A percentile compares a stretch with the other conserved stretches of the same genome.
Evolutionary conservation across 768 basidiomycete genomes (phyloP).

Genomic region (Rhizopogon vulgaris): DNA sequence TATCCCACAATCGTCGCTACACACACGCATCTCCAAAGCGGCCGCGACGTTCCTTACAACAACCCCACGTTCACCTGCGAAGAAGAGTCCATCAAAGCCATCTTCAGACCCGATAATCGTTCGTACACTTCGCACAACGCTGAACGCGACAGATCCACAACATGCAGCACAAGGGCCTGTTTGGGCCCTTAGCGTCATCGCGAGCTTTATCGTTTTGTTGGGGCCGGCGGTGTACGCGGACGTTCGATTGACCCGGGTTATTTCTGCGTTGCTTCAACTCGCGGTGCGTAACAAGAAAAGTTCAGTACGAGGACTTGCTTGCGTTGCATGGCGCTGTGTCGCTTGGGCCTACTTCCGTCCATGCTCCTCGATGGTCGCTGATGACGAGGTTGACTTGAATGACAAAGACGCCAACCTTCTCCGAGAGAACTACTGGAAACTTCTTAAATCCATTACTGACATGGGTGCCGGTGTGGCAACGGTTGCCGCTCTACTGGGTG

Average conservation of each 20-base stretch:
- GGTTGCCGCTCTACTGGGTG: slow-evolving; percentile 48
- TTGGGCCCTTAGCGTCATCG: slow-evolving; percentile 68
- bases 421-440: slow-evolving; percentile 39
- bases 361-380: slow-evolving; percentile 20
- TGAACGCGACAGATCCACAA: slow-evolving; percentile 46
- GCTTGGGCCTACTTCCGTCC: slow-evolving; percentile 65
- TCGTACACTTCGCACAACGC: slow-evolving; percentile 61
- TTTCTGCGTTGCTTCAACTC: slow-evolving; percentile 46
- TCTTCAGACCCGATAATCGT: slow-evolving; percentile 46
- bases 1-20: slow-evolving; percentile 41
- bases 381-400: slow-evolving; percentile 18
- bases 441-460: slow-evolving; percentile 48
- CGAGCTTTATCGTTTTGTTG: slow-evolving; percentile 59
- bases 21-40: slow-evolving; percentile 46
- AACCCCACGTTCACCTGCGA: slow-evolving; percentile 28
- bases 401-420: slow-evolving; percentile 20
- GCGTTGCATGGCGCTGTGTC: slow-evolving; percentile 59
- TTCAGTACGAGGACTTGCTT: slow-evolving; percentile 54
- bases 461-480: slow-evolving; percentile 53
- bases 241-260: slow-evolving; percentile 34
- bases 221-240: slow-evolving; percentile 48
- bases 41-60: slow-evolving; percentile 45
- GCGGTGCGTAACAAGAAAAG: slow-evolving; percentile 60
- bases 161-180: slow-evolving; percentile 72
- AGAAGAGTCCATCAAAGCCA: slow-evolving; percentile 30